phyloP scores from a whole-genome alignment of 2,329 filamentous ascomycete species.

The Aspergillus sp. region DNA sequence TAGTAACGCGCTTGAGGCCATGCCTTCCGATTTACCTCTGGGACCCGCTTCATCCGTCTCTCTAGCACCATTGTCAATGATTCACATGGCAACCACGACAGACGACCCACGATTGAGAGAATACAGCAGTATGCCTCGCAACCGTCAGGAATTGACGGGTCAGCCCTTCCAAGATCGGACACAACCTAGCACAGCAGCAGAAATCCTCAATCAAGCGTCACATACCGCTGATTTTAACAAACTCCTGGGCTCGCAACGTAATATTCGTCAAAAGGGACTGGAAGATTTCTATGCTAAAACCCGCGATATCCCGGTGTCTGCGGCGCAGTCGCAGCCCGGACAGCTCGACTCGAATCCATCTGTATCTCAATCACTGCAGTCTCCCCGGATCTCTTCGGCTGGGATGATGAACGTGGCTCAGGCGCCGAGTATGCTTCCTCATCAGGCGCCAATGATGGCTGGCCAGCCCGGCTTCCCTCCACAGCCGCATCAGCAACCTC shows the following conservation, averaged over 20 bases:
- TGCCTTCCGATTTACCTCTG: constrained; percentile 65
- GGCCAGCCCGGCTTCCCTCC: constrained; percentile 62
- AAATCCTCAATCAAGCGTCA: constrained; percentile 79
- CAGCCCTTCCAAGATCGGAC: constrained; percentile 84
- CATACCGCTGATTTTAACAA: constrained; percentile 91
- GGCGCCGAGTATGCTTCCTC: constrained; percentile 33
- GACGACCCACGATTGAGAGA: constrained; percentile 74
- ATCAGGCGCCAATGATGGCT: constrained; percentile 44
- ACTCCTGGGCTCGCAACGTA: constrained; percentile 71
- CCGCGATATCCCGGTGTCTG: constrained; percentile 68
- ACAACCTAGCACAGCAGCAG: constrained; percentile 67
- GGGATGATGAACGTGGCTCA: constrained; percentile 31
- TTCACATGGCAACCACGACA: constrained; percentile 73
- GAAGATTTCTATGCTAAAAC: constrained; percentile 77
- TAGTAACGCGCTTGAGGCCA: constrained; percentile 67
- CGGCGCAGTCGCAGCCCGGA: constrained; percentile 21
- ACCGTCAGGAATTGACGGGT: constrained; percentile 84
- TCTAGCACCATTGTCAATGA: constrained; percentile 73
- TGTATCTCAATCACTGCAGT: constrained; percentile 34
- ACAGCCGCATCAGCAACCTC: constrained; percentile 65
- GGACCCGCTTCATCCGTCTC: constrained; percentile 61
- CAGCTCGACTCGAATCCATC: constrained; percentile 29
- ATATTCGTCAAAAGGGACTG: constrained; percentile 72
- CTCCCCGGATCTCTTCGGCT: constrained; percentile 30
- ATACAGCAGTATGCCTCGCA: constrained; percentile 76